Percentiles rank a stretch among this genome's conserved stretches.
phyloP scores from a whole-genome alignment of 129 eudicot genomes.

The Cynara cardunculus region DNA sequence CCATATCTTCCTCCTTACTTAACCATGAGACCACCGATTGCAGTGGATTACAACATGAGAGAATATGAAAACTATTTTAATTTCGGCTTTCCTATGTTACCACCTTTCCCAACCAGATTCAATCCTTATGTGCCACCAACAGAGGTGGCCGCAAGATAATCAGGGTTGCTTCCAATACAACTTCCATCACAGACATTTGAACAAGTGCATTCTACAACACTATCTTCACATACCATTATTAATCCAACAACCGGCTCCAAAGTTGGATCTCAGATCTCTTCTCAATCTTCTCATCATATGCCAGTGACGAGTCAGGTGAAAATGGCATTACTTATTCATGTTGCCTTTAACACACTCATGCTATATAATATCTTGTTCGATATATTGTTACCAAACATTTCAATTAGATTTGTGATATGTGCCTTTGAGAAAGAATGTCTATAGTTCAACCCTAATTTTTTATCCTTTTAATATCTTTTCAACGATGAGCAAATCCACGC shows the following conservation, averaged over 20 bases:
- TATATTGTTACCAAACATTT: background rate
- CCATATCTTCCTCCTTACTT: conserved; percentile 12
- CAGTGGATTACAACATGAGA: background rate
- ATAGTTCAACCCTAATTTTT: background rate
- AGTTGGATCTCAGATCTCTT: background rate
- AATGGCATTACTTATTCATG: background rate
- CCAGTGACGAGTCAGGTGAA: conserved; percentile 14
- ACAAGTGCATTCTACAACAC: background rate
- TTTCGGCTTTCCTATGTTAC: background rate
- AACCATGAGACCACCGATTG: conserved; percentile 8
- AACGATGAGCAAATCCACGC: background rate
- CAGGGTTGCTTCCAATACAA: conserved; percentile 5
- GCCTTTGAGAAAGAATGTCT: background rate
- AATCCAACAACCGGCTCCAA: background rate
- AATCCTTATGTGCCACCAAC: background rate
- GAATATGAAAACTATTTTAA: background rate
- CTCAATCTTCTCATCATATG: conserved; percentile 9
- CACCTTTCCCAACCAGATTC: background rate
- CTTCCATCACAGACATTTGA: background rate
- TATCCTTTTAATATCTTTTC: too few species aligned
- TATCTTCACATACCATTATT: conserved; percentile 10
- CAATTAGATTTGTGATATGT: background rate
- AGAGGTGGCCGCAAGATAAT: background rate
- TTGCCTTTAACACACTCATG: background rate
- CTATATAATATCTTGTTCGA: background rate